These are phyloP conservation scores for Rhododendron henanense DNA, from an alignment of 148 eudicot species.

Conservation along the genomic window DNA sequence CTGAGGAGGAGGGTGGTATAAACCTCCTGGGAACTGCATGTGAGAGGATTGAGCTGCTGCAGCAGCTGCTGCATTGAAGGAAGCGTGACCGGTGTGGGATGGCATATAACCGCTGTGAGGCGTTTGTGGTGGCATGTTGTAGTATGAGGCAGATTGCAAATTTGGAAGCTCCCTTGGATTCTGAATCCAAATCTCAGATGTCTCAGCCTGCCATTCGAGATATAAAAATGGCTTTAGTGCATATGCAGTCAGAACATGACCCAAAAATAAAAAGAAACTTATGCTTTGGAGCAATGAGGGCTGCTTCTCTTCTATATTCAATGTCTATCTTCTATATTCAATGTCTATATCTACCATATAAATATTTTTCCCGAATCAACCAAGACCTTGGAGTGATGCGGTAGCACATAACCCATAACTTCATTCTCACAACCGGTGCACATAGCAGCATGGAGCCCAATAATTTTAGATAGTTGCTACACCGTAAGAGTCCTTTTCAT, in stretches of 20 bases:
- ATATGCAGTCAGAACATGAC: neutral
- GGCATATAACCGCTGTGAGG: slow-evolving; percentile 72
- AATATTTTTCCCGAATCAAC: neutral
- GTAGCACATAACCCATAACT: neutral
- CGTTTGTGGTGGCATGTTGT: slow-evolving; percentile 75
- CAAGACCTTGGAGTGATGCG: neutral
- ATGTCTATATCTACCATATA: neutral
- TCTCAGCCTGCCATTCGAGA: slow-evolving; percentile 59
- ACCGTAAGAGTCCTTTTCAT: neutral
- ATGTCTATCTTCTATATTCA: neutral
- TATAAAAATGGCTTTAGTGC: neutral
- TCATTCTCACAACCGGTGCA: neutral
- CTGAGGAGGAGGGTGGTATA: slow-evolving; percentile 60
- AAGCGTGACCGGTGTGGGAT: slow-evolving; percentile 65
- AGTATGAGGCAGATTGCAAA: slow-evolving; percentile 82
- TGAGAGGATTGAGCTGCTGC: slow-evolving; percentile 69
- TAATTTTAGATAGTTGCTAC: neutral
- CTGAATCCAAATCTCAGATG: slow-evolving; percentile 83
- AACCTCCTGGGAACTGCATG: slow-evolving; percentile 68
- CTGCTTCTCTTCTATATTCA: neutral
- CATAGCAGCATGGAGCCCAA: neutral
- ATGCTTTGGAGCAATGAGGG: neutral
- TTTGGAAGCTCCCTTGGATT: slow-evolving; percentile 65
- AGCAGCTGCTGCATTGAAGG: slow-evolving; percentile 47
- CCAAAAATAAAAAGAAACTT: neutral